These are phyloP conservation scores for Mycena olivaceomarginata DNA, from an alignment of 768 basidiomycete species.

Conservation along the genomic window DNA sequence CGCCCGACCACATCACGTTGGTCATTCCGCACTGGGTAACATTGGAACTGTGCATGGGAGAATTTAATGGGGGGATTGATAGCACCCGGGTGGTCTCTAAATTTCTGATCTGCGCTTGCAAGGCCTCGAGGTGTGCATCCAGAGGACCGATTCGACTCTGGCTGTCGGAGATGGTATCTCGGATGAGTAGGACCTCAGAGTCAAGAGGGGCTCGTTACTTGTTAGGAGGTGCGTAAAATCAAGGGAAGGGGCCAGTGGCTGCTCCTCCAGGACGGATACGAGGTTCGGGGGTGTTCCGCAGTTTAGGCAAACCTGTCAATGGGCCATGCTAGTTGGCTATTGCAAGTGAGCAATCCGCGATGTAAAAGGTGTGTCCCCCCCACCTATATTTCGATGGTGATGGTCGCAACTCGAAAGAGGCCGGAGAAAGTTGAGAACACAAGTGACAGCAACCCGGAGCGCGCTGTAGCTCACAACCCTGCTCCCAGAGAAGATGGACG, in stretches of 20 bases:
- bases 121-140: background rate
- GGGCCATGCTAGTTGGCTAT: background rate
- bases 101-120: background rate
- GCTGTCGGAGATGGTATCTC: background rate
- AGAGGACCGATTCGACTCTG: background rate
- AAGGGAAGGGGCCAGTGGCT: background rate
- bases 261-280: background rate
- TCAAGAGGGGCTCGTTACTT: constrained; percentile 1
- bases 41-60: constrained; percentile 20
- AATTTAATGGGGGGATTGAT: constrained; percentile 18
- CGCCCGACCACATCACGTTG: constrained; percentile 28
- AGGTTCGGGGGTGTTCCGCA: background rate
- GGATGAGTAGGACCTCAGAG: background rate
- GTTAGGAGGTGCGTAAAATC: background rate
- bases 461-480: no score
- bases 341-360: constrained; percentile 1
- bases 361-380: background rate
- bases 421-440: no score
- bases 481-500: background rate
- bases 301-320: background rate
- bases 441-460: background rate
- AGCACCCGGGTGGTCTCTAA: constrained; percentile 9
- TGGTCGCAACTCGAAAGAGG: no score
- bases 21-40: constrained; percentile 30
- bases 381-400: no score